A percentile compares a stretch with the other conserved stretches of the same genome.
Evolutionary conservation across 2,329 filamentous ascomycete species (phyloP).

Genomic region (Podosphaera xanthii): DNA sequence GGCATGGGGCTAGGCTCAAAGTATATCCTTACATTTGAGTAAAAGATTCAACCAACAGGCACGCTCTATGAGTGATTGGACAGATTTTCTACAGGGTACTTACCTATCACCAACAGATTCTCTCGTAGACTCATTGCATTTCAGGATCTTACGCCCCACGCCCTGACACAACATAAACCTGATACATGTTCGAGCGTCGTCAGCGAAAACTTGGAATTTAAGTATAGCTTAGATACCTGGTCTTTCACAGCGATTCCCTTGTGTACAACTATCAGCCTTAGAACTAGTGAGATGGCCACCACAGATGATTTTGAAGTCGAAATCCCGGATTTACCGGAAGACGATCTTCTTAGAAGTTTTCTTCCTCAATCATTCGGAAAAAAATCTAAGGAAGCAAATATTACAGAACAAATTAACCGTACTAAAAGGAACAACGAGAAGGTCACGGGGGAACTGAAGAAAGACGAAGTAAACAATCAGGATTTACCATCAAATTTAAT

Average conservation of each 20-base stretch:
- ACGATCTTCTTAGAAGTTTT: conserved; percentile 54
- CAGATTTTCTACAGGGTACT: too few species aligned
- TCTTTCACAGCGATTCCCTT: not conserved
- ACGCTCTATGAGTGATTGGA: too few species aligned
- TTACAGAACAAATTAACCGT: conserved; percentile 59
- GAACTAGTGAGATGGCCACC: conserved; percentile 26
- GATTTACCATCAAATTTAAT: conserved; percentile 12
- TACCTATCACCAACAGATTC: too few species aligned
- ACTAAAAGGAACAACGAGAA: conserved; percentile 36
- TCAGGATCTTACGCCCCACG: too few species aligned
- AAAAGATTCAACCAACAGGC: too few species aligned
- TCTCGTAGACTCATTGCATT: too few species aligned
- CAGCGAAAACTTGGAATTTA: not conserved
- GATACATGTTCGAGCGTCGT: not conserved
- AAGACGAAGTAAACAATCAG: conserved; percentile 10
- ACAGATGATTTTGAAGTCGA: conserved; percentile 37
- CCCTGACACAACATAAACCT: too few species aligned
- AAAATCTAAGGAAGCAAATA: conserved; percentile 47
- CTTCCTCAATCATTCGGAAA: conserved; percentile 73
- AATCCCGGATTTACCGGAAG: conserved; percentile 27
- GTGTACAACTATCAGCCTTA: not conserved
- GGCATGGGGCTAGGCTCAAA: too few species aligned
- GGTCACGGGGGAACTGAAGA: conserved; percentile 3
- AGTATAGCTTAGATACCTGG: not conserved
- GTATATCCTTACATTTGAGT: too few species aligned